Conservation (phyloP, 352 stramenopile genomes). For the Pythium scleroteichum region DNA sequence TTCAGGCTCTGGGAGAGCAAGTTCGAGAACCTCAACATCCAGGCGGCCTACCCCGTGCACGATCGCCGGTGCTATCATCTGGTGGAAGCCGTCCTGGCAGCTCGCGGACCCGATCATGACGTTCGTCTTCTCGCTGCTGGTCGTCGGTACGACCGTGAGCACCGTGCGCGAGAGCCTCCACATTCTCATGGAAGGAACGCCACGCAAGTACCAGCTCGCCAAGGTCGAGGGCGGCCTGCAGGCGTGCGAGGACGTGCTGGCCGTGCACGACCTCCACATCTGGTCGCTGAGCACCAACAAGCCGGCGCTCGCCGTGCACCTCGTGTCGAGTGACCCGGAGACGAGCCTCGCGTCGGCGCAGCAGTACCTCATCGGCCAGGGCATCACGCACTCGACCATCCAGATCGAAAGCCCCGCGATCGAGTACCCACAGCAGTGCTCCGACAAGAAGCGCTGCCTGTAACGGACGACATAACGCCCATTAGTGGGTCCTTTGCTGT, state of each 20-base stretch:
- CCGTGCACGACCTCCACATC: constrained; percentile 98
- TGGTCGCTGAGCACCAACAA: constrained; percentile 95
- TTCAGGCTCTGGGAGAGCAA: constrained; percentile 28
- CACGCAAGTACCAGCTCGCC: constrained; percentile 80
- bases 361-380: constrained; percentile 47
- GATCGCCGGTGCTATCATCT: constrained; percentile 95
- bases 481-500: no score
- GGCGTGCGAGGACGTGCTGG: constrained; percentile 78
- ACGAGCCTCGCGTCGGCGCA: constrained; percentile 63
- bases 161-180: constrained; percentile 90
- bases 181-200: constrained; percentile 96
- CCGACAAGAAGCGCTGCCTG: background rate
- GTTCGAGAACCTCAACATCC: constrained; percentile 92
- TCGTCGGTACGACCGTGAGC: constrained; percentile 91
- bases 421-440: constrained; percentile 10
- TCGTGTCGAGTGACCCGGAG: constrained; percentile 70
- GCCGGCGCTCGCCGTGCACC: constrained; percentile 91
- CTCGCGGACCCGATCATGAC: constrained; percentile 97
- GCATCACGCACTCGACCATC: constrained; percentile 18
- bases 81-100: constrained; percentile 94
- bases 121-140: constrained; percentile 95
- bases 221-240: constrained; percentile 75
- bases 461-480: no score
- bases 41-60: constrained; percentile 93
- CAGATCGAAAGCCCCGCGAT: constrained; percentile 11